Base-by-base conservation (phyloP, 2,329 filamentous ascomycete genomes). In the Acrocalymma vagum region DNA sequence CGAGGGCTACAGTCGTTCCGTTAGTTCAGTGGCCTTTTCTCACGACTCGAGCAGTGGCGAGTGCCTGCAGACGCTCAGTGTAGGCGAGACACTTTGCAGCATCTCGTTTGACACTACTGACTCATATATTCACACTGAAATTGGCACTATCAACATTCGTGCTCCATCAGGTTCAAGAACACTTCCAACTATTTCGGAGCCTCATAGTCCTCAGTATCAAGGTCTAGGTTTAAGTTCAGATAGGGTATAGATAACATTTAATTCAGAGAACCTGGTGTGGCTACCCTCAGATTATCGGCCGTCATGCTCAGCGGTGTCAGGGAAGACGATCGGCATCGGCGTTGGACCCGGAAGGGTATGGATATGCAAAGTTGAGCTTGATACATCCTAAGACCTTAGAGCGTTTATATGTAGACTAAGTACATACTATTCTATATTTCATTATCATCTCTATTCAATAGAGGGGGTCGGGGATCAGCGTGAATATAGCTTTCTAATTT, bases 201-300 rank as follows among this genome's bases (percentile, higher is more conserved):
- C 31, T 35, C 15, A 15, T 11, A 35, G 6, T 25, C 31, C 31
- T 32, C 36, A 21, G 36, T 17, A 15, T 17, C 17, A 43, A 38
- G 29, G 6, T 7, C 3, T 38, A 22, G 40, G 34, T 18, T 13
- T 59, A 4, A 50, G 47, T 34, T 32, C 38, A 42, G 45, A 48
- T 31, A 29, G 36, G 4, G 42, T 24, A 45, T 61, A 47, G 57
- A 56, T 61, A 16, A 54, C 30, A 22, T 24, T 42, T 38, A 34
- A 41, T 27, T 39, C 34, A 13, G 29, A 54, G 33, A 52, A 56
- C 10, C 9, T 58, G 16, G 37, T 60, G 10, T 57, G 50, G 45
- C 21, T 60, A 34, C 55, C 55, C 9, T 47, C 39, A 38, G 53
- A 60, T 41, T 58, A 58, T 52, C 48, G 55, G 11, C 43, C 50